These are phyloP conservation scores for Thermoascus crustaceus DNA, from an alignment of 2,329 filamentous ascomycete species.

Conservation along the genomic window DNA sequence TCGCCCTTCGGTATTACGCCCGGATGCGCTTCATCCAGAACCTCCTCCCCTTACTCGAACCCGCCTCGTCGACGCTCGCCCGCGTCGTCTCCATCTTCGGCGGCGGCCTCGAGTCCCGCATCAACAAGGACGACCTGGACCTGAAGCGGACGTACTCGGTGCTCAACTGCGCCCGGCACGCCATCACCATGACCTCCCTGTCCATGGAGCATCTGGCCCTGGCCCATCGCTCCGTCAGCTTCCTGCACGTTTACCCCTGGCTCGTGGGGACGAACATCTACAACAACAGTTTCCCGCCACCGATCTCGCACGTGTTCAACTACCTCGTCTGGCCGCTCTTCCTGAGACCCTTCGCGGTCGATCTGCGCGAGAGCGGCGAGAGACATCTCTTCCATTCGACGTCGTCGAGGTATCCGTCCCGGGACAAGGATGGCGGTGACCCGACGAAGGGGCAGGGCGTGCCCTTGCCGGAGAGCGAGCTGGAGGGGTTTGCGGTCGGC, in stretches of 20 bases:
- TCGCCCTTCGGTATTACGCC: constrained; percentile 24
- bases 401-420: too few species aligned
- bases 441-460: constrained; percentile 10
- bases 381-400: too few species aligned
- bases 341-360: too few species aligned
- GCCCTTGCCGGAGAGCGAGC: constrained; percentile 6
- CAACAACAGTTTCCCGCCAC: constrained; percentile 42
- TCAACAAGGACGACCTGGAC: constrained; percentile 40
- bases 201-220: constrained; percentile 42
- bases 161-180: constrained; percentile 24
- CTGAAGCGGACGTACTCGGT: constrained; percentile 18
- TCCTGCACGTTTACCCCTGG: constrained; percentile 44
- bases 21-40: constrained; percentile 28
- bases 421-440: too few species aligned
- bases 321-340: constrained; percentile 1
- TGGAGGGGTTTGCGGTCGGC: not conserved
- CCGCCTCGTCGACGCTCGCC: constrained; percentile 29
- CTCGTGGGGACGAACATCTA: constrained; percentile 39
- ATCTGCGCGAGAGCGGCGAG: too few species aligned
- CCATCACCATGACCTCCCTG: constrained; percentile 45
- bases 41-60: constrained; percentile 24
- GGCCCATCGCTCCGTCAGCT: constrained; percentile 39
- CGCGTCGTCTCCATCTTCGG: constrained; percentile 49
- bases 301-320: not conserved
- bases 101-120: constrained; percentile 42